These are phyloP conservation scores for Daldinia eschscholtzii DNA, from an alignment of 2,329 filamentous ascomycete genomes.

Conservation along the genomic window DNA sequence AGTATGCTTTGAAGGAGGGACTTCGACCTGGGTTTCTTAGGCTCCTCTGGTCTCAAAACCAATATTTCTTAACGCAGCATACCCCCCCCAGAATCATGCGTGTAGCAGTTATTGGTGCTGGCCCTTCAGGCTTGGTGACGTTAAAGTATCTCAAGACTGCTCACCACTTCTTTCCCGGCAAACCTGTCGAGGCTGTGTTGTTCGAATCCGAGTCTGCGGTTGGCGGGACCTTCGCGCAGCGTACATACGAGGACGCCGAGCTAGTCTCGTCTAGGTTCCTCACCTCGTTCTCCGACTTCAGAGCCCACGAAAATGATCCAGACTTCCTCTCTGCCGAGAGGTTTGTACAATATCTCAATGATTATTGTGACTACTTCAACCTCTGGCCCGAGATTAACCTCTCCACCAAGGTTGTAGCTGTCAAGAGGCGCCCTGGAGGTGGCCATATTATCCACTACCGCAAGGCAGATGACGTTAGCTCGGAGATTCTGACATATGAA, in stretches of 20 bases:
- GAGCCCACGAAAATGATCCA: constrained; percentile 53
- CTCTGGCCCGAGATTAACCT: constrained; percentile 22
- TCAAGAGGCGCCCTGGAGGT: constrained; percentile 40
- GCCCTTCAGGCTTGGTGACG: constrained; percentile 55
- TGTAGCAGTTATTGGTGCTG: constrained; percentile 55
- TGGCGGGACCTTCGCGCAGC: constrained; percentile 50
- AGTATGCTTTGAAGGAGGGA: background rate
- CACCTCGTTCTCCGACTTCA: constrained; percentile 60
- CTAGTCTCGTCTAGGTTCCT: constrained; percentile 60
- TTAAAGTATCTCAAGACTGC: constrained; percentile 55
- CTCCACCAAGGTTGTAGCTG: constrained; percentile 46
- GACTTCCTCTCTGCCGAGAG: constrained; percentile 58
- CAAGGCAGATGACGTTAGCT: constrained; percentile 5
- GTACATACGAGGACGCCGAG: constrained; percentile 60
- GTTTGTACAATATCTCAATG: constrained; percentile 57
- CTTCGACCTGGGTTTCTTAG: background rate
- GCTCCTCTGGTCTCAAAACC: constrained; percentile 2
- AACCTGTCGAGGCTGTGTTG: constrained; percentile 56
- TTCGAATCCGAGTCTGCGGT: constrained; percentile 25
- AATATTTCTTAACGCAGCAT: background rate
- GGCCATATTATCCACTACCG: constrained; percentile 40
- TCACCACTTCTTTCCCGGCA: constrained; percentile 46
- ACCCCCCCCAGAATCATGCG: constrained; percentile 28
- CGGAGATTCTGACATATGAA: constrained; percentile 32
- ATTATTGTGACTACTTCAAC: constrained; percentile 25